Conservation (phyloP, 2,329 filamentous ascomycete genomes). For the Tolypocladium album region DNA sequence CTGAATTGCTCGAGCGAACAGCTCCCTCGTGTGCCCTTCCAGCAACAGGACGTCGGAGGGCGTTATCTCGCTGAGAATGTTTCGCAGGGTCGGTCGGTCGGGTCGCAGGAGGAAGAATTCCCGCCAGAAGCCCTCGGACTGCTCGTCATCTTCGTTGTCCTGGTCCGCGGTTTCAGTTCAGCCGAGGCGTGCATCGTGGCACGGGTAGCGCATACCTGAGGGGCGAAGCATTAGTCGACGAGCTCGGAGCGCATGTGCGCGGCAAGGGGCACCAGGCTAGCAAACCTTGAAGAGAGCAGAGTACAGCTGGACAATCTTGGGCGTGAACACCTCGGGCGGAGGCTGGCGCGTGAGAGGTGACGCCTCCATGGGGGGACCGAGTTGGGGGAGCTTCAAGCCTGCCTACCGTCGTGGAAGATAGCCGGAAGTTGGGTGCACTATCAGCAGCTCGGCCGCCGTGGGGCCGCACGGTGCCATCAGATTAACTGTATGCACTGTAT, state of each 20-base stretch:
- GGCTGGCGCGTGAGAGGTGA: constrained; percentile 91
- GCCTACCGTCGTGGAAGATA: neutral
- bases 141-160: constrained; percentile 56
- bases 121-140: constrained; percentile 85
- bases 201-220: constrained; percentile 14
- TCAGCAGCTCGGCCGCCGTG: neutral
- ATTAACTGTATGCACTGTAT: neutral
- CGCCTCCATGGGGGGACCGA: constrained; percentile 53
- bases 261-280: constrained; percentile 1
- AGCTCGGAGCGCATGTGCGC: constrained; percentile 2
- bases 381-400: neutral
- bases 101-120: constrained; percentile 90
- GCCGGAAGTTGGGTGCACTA: neutral
- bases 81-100: constrained; percentile 57
- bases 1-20: constrained; percentile 64
- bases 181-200: constrained; percentile 10
- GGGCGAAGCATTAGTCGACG: constrained; percentile 3
- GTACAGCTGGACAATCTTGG: constrained; percentile 88
- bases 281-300: constrained; percentile 67
- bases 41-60: constrained; percentile 67
- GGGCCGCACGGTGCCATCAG: neutral
- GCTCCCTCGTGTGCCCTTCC: constrained; percentile 66
- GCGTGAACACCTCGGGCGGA: constrained; percentile 82
- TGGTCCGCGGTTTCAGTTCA: constrained; percentile 23
- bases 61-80: constrained; percentile 57